Percentiles rank a stretch among this genome's conserved stretches.
Conservation (phyloP, 106 monocot genomes). For the Vanilla planifolia region DNA sequence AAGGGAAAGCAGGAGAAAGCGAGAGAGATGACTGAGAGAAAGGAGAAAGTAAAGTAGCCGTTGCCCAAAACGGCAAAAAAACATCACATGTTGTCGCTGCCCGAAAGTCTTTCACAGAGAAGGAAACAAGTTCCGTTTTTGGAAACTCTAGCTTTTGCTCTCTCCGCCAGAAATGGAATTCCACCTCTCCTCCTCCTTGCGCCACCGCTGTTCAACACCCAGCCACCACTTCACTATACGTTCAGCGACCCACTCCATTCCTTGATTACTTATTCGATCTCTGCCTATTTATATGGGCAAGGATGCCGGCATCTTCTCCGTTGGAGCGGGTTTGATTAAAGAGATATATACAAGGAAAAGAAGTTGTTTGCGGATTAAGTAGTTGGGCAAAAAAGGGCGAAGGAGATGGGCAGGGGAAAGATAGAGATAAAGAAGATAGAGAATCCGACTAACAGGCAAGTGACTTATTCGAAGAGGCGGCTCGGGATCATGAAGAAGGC, state of each 20-base stretch:
- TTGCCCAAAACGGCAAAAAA: conserved; percentile 24
- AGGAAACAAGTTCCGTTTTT: conserved; percentile 17
- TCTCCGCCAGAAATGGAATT: conserved; percentile 9
- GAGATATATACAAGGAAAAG: not conserved
- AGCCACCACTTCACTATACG: not conserved
- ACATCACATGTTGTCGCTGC: conserved; percentile 29
- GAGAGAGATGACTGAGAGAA: conserved; percentile 5
- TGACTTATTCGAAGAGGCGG: conserved; percentile 88
- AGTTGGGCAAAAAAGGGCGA: conserved; percentile 2
- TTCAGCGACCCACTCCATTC: not conserved
- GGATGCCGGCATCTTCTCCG: too few relatives aligned
- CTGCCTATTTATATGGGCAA: not conserved
- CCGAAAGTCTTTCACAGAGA: conserved; percentile 26
- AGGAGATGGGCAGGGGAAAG: conserved; percentile 52
- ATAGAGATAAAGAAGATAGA: conserved; percentile 97
- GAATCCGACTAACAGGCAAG: conserved; percentile 87
- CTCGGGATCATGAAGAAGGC: conserved; percentile 89
- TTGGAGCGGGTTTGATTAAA: too few relatives aligned
- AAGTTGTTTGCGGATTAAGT: not conserved
- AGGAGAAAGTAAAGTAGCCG: conserved; percentile 15
- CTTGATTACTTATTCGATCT: not conserved
- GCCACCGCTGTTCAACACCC: conserved; percentile 8
- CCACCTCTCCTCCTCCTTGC: not conserved
- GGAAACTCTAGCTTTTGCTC: conserved; percentile 13
- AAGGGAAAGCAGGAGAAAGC: conserved; percentile 2